Percentiles rank a stretch among this genome's conserved stretches.
Conservation (phyloP, 2,329 filamentous ascomycete species). For the Madurella fahalii region DNA sequence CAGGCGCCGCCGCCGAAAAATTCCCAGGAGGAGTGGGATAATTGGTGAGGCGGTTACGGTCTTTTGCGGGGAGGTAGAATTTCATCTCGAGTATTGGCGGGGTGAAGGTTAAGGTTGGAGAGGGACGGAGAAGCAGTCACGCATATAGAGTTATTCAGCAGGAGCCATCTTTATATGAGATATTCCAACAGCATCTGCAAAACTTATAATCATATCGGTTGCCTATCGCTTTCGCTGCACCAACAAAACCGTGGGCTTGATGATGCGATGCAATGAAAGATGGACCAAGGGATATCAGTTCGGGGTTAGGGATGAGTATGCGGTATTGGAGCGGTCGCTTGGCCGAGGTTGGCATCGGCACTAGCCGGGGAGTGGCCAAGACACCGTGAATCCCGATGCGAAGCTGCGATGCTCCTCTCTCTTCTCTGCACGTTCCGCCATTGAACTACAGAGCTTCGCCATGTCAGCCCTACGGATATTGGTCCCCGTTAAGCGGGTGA, state of each 20-base stretch:
- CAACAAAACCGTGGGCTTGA: too few relatives aligned
- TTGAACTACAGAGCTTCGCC: slow-evolving; percentile 27
- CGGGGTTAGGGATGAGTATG: slow-evolving; percentile 24
- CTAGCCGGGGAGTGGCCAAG: slow-evolving; percentile 39
- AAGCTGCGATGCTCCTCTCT: slow-evolving; percentile 6
- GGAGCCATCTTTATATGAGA: too few relatives aligned
- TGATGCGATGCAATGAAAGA: too few relatives aligned
- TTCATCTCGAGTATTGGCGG: neutral
- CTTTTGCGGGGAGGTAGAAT: slow-evolving; percentile 11
- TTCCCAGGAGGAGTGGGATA: slow-evolving; percentile 61
- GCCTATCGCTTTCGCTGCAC: too few relatives aligned
- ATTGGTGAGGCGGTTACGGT: slow-evolving; percentile 42
- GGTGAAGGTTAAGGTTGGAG: neutral
- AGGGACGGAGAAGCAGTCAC: neutral
- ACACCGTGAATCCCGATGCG: slow-evolving; percentile 17
- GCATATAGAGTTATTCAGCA: neutral
- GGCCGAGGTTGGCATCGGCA: slow-evolving; percentile 42
- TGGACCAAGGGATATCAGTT: neutral
- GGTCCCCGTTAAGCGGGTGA: slow-evolving; percentile 78
- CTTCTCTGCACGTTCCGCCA: slow-evolving; percentile 19
- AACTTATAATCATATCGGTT: neutral
- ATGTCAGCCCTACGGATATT: slow-evolving; percentile 70
- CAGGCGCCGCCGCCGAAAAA: slow-evolving; percentile 32
- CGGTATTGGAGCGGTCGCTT: slow-evolving; percentile 7
- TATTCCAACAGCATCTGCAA: neutral